Base-by-base conservation (phyloP, 345 rosid genomes). In the Anacardium occidentale region DNA sequence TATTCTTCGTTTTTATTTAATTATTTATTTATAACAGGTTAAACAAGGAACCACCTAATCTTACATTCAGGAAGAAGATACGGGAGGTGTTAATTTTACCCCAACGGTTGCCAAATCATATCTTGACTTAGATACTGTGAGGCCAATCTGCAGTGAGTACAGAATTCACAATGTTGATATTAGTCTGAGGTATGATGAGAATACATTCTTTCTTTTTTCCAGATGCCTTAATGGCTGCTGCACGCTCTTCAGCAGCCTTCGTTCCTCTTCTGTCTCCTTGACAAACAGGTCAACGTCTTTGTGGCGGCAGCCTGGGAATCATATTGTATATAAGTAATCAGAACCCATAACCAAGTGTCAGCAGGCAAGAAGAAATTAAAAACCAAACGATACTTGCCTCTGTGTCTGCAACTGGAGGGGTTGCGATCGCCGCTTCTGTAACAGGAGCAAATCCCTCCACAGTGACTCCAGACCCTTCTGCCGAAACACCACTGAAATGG, bases 191-290 rank as follows among this genome's bases (percentile, higher is more conserved):
- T n/a, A n/a, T n/a, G 20, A 47, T 1, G 5, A 69, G 26, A 56
- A 42, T 26, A 82, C 90, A 80, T 66, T 82, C 90, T 77, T 89
- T 91, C 94, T 89, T 91, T 65, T 88, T 88, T 11, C 69, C 15
- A 68, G 88, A 74, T 21, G 91, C 86, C 78, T 84, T 88, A 11
- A 81, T 25, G 10, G 89, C 62, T 74, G 97, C 91, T 17, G 93
- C 93, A 20, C 93, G 85, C 54, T 85, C 91, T 71, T 91, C 97
- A 11, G 94, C 88, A 70, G 93, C 97, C 85, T 88, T 89, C 88
- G 89, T 74, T 89, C 97, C 87, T 89, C 97, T 66, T 91, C 97
- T 4, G 94, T 91, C 80, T 91, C 97, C 59, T 91, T 94, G 0
- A 94, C 97, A 68, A 89, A 91, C 48, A 91, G 84, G 76, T 91